These are phyloP conservation scores for Podospora comata DNA, from an alignment of 495 filamentous ascomycete genomes.

Conservation along the genomic window DNA sequence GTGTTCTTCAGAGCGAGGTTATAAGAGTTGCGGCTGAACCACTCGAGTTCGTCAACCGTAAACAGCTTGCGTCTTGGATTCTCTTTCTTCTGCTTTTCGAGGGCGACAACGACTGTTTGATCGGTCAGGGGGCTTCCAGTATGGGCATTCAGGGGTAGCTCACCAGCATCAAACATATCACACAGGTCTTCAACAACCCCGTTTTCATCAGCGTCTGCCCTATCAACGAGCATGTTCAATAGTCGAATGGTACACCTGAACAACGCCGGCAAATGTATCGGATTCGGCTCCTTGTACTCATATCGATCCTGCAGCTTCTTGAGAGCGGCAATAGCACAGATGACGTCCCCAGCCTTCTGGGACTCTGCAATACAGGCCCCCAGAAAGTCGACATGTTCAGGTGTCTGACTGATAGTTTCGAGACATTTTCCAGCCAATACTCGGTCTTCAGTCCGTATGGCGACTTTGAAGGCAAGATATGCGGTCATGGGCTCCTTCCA, in stretches of 20 bases:
- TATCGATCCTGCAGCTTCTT: slow-evolving; percentile 57
- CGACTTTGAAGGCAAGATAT: slow-evolving; percentile 73
- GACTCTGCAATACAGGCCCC: slow-evolving; percentile 77
- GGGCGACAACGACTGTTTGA: slow-evolving; percentile 41
- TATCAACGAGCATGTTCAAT: slow-evolving; percentile 53
- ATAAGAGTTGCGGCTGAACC: slow-evolving; percentile 78
- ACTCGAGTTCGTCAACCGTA: slow-evolving; percentile 63
- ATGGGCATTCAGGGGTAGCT: slow-evolving; percentile 18
- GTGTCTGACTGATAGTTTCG: slow-evolving; percentile 44
- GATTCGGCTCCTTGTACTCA: slow-evolving; percentile 47
- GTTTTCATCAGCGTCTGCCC: slow-evolving; percentile 25
- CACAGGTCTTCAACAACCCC: slow-evolving; percentile 52
- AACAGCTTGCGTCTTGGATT: slow-evolving; percentile 43
- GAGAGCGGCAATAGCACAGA: slow-evolving; percentile 55
- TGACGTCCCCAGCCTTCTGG: slow-evolving; percentile 59
- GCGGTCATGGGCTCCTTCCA: slow-evolving; percentile 59
- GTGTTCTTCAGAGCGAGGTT: slow-evolving; percentile 65
- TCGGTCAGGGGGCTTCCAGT: slow-evolving; percentile 31
- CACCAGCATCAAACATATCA: slow-evolving; percentile 61
- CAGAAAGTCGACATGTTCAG: slow-evolving; percentile 57
- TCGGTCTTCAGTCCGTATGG: slow-evolving; percentile 56
- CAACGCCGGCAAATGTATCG: slow-evolving; percentile 63
- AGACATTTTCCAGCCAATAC: slow-evolving; percentile 59
- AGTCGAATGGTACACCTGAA: slow-evolving; percentile 63
- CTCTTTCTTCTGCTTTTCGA: slow-evolving; percentile 39